Base-by-base conservation (phyloP, 2,329 filamentous ascomycete genomes). In the Fusarium sp. region DNA sequence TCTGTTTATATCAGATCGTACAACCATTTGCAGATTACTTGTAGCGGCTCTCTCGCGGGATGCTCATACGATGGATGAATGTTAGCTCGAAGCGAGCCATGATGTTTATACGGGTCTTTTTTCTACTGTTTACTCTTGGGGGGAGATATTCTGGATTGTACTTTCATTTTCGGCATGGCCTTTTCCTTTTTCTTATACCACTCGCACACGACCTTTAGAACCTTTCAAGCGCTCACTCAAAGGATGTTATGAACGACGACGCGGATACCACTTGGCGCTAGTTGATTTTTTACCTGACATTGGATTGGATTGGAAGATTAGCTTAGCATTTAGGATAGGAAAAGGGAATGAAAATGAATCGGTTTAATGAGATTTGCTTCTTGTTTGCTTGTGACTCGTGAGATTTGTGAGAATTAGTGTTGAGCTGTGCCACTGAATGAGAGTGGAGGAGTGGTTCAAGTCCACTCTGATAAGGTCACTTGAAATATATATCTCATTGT, bases 1-100 rank as follows among this genome's bases (percentile, higher is more conserved):
- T 55, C 33, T 62, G 63, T 29, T 33, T 66, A 62, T 29, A 69
- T 57, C 72, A 73, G 72, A 75, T 69, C 71, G 73, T 71, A 74
- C 61, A 75, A 74, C 61, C 70, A 74, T 53, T 64, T 74, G 69
- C 72, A 75, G 67, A 75, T 74, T 51, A 75, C 66, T 73, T 61
- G 69, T 72, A 65, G 72, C 68, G 68, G 74, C 75, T 77, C 75
- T 77, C 75, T 76, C 75, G 72, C 75, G 75, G 70, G 75, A 77
- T 77, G 75, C 75, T 71, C 63, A 68, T 66, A 77, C 75, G 77
- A 73, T 74, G 74, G 72, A 76, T 74, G 73, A 69, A 72, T 75
- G 68, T 75, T 72, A 70, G 74, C 75, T 77, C 75, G 64, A 76
- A 71, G 76, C 66, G 75, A 77, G 75, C 75, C 55, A 75, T 64